Base-by-base conservation (phyloP, 176 grass and related monocot genomes). In the Phyllostachys edulis region DNA sequence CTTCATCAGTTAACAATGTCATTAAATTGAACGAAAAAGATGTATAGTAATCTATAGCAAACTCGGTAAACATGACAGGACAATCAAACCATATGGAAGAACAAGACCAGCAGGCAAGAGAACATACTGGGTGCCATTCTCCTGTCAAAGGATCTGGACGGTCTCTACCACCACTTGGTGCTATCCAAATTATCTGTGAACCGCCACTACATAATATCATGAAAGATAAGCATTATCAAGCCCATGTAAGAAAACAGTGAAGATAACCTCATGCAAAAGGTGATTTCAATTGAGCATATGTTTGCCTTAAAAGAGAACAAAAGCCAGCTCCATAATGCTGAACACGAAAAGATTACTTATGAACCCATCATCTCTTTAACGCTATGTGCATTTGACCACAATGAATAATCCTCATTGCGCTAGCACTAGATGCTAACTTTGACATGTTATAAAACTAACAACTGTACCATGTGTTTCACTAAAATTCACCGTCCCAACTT, bases 141-240 rank as follows among this genome's bases (percentile, higher is more conserved):
- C 91, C 91, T 49, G 93, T 92, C 67, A 73, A 74, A 17, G 91
- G 85, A 85, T 95, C 82, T 13, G 93, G 93, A 27, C 96, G 93
- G 65, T 98, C 96, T 86, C 96, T 94, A 84, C 96, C 96, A 87
- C 96, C 96, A 92, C 93, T 95, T 32, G 96, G 93, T 42, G 96
- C 96, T 86, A 96, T 99, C 96, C 96, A 99, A 82, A 96, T 92
- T 87, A 96, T 81, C 17, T 99, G 96, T 85, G 96, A 99, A 82
- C 93, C 91, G 1, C 87, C 87, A 70, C 93, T 99, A 72, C 69
- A 41, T 83, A 64, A 75, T 69, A 69, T 83, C 37, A 5, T 41
- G 78, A 51, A 82, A 86, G 67, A 79, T 65, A 67, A 40, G 21
- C 75, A 77, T 79, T 15, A 73, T 67, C 49, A 83, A 87, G 21